Percentiles rank a stretch among this genome's conserved stretches.
Evolutionary conservation across 2,329 filamentous ascomycete genomes (phyloP).

Genomic region (Hirsutella minnesotensis): DNA sequence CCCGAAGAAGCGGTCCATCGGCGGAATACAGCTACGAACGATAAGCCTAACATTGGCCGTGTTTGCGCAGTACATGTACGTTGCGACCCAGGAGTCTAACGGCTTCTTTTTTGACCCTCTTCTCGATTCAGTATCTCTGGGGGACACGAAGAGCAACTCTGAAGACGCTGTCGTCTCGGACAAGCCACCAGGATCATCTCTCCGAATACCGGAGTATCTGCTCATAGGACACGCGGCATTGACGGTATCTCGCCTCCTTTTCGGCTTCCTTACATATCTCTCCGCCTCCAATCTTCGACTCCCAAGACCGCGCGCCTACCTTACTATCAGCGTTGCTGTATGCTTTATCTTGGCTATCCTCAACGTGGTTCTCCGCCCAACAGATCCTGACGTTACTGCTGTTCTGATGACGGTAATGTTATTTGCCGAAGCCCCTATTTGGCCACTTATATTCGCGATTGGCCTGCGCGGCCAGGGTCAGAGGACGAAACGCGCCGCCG

Average conservation of each 20-base stretch:
- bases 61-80: conserved; percentile 67
- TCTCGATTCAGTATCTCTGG: conserved; percentile 28
- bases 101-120: conserved; percentile 48
- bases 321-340: conserved; percentile 48
- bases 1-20: conserved; percentile 33
- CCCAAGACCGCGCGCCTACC: conserved; percentile 57
- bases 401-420: conserved; percentile 59
- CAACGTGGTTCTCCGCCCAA: conserved; percentile 30
- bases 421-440: conserved; percentile 74
- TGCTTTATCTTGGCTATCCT: conserved; percentile 46
- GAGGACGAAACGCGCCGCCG: conserved; percentile 68
- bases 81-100: conserved; percentile 58
- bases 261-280: conserved; percentile 50
- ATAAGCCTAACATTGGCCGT: conserved; percentile 57
- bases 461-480: conserved; percentile 69
- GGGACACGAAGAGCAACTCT: conserved; percentile 14
- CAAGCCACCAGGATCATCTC: conserved; percentile 30
- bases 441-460: conserved; percentile 70
- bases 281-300: conserved; percentile 33
- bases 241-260: conserved; percentile 59
- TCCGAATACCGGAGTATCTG: conserved; percentile 52
- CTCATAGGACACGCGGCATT: conserved; percentile 64
- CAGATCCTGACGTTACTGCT: conserved; percentile 35
- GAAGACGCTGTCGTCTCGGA: conserved; percentile 12
- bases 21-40: conserved; percentile 41